Evolutionary conservation across 345 rosid species (phyloP).

Genomic region (Combretum micranthum): DNA sequence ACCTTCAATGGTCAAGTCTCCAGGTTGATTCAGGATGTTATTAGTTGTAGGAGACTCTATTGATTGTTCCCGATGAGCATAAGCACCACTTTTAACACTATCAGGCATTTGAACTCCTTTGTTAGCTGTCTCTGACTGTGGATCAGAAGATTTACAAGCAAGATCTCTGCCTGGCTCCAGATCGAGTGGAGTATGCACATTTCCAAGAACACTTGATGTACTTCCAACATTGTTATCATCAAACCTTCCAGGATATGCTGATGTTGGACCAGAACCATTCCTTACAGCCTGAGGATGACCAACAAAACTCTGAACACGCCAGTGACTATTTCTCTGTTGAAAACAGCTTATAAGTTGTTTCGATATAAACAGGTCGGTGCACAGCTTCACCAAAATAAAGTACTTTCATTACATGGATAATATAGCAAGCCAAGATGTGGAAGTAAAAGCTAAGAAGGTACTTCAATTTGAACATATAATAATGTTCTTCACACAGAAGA

Average conservation of each 20-base stretch:
- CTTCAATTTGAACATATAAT: too few species aligned
- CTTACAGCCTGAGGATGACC: constrained; percentile 55
- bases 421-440: too few species aligned
- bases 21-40: constrained; percentile 39
- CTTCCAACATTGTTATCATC: constrained; percentile 49
- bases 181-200: constrained; percentile 38
- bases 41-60: constrained; percentile 43
- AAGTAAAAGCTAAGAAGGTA: too few species aligned
- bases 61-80: constrained; percentile 35
- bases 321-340: constrained; percentile 89
- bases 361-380: too few species aligned
- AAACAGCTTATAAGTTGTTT: constrained; percentile 5
- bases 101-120: constrained; percentile 30
- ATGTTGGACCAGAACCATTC: constrained; percentile 65
- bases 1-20: constrained; percentile 73
- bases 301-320: constrained; percentile 64
- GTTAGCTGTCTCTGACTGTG: constrained; percentile 44
- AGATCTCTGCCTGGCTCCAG: constrained; percentile 48
- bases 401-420: too few species aligned
- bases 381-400: too few species aligned
- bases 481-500: too few species aligned
- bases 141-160: constrained; percentile 36
- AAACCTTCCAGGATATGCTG: constrained; percentile 55
- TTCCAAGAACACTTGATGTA: constrained; percentile 31
- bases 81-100: constrained; percentile 21